Base-by-base conservation (phyloP, 176 grass and related monocot genomes). In the Eleusine coracana region DNA sequence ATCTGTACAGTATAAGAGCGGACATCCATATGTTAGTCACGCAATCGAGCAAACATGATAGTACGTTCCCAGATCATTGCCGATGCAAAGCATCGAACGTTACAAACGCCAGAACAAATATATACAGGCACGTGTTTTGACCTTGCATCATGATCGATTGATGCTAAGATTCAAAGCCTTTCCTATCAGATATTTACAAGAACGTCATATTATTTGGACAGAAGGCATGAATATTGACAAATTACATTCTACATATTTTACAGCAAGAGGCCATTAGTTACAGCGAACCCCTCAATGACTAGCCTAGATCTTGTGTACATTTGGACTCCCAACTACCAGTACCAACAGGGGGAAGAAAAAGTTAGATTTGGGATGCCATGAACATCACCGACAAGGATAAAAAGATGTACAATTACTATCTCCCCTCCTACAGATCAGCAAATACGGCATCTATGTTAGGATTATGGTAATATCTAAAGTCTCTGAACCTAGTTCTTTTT, bases 221-320 rank as follows among this genome's bases (percentile, higher is more conserved):
- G 37, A 68, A 21, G 37, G 50, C 11, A 84, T 60, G 61, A 3
- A 78, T 82, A 60, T 73, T 18, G 38, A 82, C 66, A 81, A 20
- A 34, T 82, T 73, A 83, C 45, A 78, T 58, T 73, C 79, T 90
- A 86, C 88, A 86, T 52, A 78, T 51, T 86, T 86, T 90, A 82
- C 79, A 90, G 74, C 88, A 82, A 16, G 68, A 86, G 79, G 73
- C 78, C 88, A 51, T 50, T 82, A 50, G 73, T 50, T 86, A 89
- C 78, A 78, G 56, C 6, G 1, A 37, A 13, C 37, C 28, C 77
- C 45, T 73, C 39, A 14, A 58, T 29, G 83, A 39, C 83, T 86
- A 86, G 63, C 78, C 87, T 89, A 86, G 28, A 78, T 50, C 74
- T 48, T 86, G 49, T 82, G 48, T 86, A 86, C 88, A 78, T 58